phyloP scores from a whole-genome alignment of 768 basidiomycete genomes.

The Tephrocybe sp. region DNA sequence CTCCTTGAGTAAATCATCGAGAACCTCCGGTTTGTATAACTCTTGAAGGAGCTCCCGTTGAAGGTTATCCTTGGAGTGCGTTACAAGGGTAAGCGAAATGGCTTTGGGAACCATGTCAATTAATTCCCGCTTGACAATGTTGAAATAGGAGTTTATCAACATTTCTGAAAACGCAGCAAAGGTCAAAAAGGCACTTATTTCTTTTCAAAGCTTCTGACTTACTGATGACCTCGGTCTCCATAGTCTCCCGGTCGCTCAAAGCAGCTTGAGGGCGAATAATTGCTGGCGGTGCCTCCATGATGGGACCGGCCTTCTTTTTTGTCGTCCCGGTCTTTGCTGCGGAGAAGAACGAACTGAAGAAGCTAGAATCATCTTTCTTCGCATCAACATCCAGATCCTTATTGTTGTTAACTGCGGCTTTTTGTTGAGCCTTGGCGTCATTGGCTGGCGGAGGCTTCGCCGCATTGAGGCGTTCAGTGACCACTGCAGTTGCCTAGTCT shows the following conservation, averaged over 20 bases:
- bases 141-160: conserved; percentile 95
- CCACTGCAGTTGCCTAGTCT: conserved; percentile 79
- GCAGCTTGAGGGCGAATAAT: conserved; percentile 89
- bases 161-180: conserved; percentile 54
- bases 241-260: conserved; percentile 89
- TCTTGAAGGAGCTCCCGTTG: conserved; percentile 94
- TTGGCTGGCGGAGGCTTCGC: conserved; percentile 56
- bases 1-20: conserved; percentile 94
- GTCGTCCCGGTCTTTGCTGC: conserved; percentile 48
- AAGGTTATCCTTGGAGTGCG: conserved; percentile 89
- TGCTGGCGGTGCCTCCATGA: conserved; percentile 72
- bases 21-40: conserved; percentile 94
- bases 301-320: conserved; percentile 54
- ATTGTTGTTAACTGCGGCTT: conserved; percentile 78
- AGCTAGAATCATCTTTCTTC: conserved; percentile 87
- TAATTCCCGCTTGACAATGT: conserved; percentile 98
- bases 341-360: conserved; percentile 97
- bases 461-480: conserved; percentile 80
- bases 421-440: conserved; percentile 61
- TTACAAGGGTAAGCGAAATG: conserved; percentile 87
- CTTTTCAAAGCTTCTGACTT: conserved; percentile 1
- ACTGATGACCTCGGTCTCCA: conserved; percentile 99
- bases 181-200: neutral
- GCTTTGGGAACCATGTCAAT: conserved; percentile 99
- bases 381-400: conserved; percentile 90